A percentile compares a stretch with the other conserved stretches of the same genome.
These are phyloP conservation scores for Hsuehochloa calcarea DNA, from an alignment of 176 grass and related monocot genomes.

Conservation along the genomic window DNA sequence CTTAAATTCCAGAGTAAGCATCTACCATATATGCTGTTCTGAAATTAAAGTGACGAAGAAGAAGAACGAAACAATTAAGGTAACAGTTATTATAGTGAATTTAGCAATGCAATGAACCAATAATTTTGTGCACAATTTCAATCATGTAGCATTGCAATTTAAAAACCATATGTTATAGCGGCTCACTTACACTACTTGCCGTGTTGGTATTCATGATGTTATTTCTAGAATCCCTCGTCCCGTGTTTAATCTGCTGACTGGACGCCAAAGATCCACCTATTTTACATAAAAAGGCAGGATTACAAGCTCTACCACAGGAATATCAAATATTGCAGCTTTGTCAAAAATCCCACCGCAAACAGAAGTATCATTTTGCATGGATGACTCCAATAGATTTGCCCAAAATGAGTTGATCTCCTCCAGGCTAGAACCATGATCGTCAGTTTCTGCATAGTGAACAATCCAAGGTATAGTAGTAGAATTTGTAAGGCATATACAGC, in stretches of 20 bases:
- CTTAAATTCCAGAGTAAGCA: no score
- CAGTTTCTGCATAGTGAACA: conserved; percentile 43
- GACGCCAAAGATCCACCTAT: conserved; percentile 44
- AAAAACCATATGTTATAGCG: conserved; percentile 9
- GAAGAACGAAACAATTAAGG: no score
- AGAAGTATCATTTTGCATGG: conserved; percentile 42
- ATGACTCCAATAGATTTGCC: conserved; percentile 72
- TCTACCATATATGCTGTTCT: no score
- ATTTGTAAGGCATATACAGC: conserved; percentile 17
- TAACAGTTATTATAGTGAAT: no score
- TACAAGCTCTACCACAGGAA: conserved; percentile 21
- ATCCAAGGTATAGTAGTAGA: conserved; percentile 10
- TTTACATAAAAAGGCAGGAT: conserved; percentile 38
- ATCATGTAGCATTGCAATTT: conserved; percentile 11
- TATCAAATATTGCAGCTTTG: conserved; percentile 1
- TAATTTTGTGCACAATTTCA: not conserved
- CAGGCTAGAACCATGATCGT: conserved; percentile 64
- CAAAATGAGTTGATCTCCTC: conserved; percentile 57
- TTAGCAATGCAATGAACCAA: conserved; percentile 18
- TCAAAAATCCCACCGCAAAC: conserved; percentile 20
- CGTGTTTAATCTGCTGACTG: conserved; percentile 28
- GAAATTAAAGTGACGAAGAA: no score
- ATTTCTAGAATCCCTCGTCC: conserved; percentile 37
- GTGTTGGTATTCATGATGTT: conserved; percentile 10
- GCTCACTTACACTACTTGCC: conserved; percentile 47